Evolutionary conservation across 1,284 basidiomycete species (phyloP), one percentile per base, ranked within the genome.

Genomic region (Rhodotorula sp.): DNA sequence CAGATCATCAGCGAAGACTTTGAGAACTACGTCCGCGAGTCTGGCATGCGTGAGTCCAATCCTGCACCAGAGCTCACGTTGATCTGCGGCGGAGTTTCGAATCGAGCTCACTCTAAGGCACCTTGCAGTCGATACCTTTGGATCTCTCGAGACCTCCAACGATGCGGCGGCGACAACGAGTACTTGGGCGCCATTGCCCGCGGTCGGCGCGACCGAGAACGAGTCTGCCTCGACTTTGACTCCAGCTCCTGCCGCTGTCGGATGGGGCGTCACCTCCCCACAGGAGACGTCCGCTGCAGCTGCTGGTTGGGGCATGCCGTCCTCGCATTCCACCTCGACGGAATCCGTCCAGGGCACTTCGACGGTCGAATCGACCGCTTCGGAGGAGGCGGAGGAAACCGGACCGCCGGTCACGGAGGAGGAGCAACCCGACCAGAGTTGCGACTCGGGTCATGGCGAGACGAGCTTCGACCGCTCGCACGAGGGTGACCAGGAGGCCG

Each of bases 1-100:
- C 62, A 64, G n/a, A 37, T 48, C 7, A 37, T 68, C 37, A 44
- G 57, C 12, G 29, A 49, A 46, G 67, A 68, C 17, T 48, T 68
- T 12, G 48, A 64, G 44, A 14, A 17, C 26, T 59, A 22, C 58
- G 26, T 54, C 53, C 20, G 44, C 42, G 62, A 55, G 14, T 29
- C 26, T 18, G 30, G 54, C 24, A 55, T 29, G 30, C 30, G 55
- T 51, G n/a, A 24, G 49, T 24, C 26, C 49, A 14, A 8, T 51
- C 49, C 24, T 22, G 10, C 49, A n/a, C 20, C 20, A 24, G 8
- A 10, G 5, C 22, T 12, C 22, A 6, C 49, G 20, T 14, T 18
- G 8, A 42, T 10, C 37, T 14, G 37, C 37, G 37, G 37, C 3
- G 37, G 10, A 12, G 10, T 12, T 12, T 12, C 10, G 10, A 8